phyloP scores from a whole-genome alignment of 768 basidiomycete genomes.

The Russula virescens region DNA sequence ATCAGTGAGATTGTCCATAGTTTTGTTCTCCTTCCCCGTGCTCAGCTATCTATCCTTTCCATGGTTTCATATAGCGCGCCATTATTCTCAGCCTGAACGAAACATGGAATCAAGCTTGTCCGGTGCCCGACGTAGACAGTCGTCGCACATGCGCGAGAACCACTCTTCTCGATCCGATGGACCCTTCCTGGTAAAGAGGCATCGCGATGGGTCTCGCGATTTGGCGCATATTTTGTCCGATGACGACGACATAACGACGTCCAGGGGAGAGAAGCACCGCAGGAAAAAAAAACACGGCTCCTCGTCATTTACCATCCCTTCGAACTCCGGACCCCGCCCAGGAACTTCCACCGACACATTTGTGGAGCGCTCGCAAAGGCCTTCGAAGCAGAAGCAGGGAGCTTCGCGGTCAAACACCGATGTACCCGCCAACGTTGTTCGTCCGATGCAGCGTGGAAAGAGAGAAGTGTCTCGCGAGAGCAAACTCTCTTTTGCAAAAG shows the following conservation, averaged over 20 bases:
- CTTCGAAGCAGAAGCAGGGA: conserved; percentile 12
- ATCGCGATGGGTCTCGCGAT: conserved; percentile 18
- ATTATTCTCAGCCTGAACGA: not conserved
- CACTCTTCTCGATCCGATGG: conserved; percentile 3
- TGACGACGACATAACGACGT: conserved; percentile 10
- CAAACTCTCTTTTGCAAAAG: not conserved
- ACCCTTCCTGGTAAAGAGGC: conserved; percentile 11
- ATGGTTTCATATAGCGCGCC: not conserved
- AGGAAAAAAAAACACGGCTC: conserved; percentile 17
- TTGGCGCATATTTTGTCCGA: conserved; percentile 9
- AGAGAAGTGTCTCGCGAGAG: conserved; percentile 13
- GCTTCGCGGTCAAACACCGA: conserved; percentile 17
- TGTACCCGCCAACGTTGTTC: not conserved
- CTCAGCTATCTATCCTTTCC: conserved; percentile 4
- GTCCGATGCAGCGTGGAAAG: not conserved
- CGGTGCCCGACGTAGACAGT: conserved; percentile 1
- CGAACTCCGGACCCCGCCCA: conserved; percentile 6
- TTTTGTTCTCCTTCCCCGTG: not conserved
- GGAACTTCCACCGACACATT: conserved; percentile 8
- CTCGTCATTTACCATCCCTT: not conserved
- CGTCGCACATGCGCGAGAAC: conserved; percentile 13
- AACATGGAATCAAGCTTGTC: conserved; percentile 11
- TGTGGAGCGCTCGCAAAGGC: conserved; percentile 9
- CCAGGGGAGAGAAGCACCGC: conserved; percentile 14
- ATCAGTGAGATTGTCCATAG: not conserved